Conservation (phyloP, 2,329 filamentous ascomycete genomes). For the Orbilia brochopaga region DNA sequence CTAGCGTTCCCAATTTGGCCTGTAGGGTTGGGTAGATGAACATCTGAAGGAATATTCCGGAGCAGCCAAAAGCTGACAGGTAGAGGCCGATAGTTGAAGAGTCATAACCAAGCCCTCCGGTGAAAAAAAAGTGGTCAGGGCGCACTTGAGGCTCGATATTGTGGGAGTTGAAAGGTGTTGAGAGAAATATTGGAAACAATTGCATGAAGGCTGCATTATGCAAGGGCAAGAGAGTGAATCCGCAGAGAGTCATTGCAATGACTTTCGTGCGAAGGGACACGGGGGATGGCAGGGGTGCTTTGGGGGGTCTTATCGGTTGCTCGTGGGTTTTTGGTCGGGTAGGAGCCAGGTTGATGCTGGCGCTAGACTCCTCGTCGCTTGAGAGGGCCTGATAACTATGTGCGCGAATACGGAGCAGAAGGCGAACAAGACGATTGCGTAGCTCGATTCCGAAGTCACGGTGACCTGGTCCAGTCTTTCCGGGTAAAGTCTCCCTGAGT, state of each 20-base stretch:
- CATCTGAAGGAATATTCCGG: conserved; percentile 75
- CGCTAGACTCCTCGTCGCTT: conserved; percentile 24
- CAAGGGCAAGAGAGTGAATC: conserved; percentile 72
- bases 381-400: conserved; percentile 25
- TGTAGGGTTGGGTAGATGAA: conserved; percentile 74
- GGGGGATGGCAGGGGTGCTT: conserved; percentile 59
- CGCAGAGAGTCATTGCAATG: conserved; percentile 64
- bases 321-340: conserved; percentile 48
- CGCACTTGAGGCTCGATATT: conserved; percentile 59
- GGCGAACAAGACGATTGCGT: conserved; percentile 9
- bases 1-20: conserved; percentile 70
- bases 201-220: conserved; percentile 78
- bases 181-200: conserved; percentile 77
- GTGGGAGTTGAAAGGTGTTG: conserved; percentile 65
- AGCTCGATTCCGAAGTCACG: conserved; percentile 36
- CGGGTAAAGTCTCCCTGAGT: conserved; percentile 35
- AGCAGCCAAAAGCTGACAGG: conserved; percentile 75
- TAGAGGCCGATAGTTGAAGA: conserved; percentile 75
- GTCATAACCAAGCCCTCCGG: conserved; percentile 74
- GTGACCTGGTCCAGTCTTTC: conserved; percentile 16
- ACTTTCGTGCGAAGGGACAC: conserved; percentile 67
- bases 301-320: background rate
- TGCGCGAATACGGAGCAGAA: conserved; percentile 16
- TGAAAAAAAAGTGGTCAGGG: conserved; percentile 66
- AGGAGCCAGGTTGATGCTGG: background rate